Evolutionary conservation across 768 basidiomycete species (phyloP).

Genomic region (Royoungia palumana): DNA sequence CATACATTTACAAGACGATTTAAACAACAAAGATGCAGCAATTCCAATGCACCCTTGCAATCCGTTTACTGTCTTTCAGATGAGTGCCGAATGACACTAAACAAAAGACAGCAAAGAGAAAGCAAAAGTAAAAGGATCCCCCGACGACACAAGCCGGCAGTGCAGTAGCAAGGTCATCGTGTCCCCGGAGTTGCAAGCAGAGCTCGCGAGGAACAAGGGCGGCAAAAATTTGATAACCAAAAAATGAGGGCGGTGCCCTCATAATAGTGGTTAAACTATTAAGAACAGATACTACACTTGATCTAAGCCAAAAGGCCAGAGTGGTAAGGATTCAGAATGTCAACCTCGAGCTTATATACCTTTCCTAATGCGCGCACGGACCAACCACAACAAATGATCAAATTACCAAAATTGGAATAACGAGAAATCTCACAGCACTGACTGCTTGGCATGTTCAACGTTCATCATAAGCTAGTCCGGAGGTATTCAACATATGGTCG

Average conservation of each 20-base stretch:
- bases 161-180: constrained; percentile 42
- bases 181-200: constrained; percentile 39
- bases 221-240: constrained; percentile 49
- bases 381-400: neutral
- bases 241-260: constrained; percentile 49
- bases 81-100: constrained; percentile 8
- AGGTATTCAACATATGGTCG: too few relatives aligned
- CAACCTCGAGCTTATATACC: constrained; percentile 1
- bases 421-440: too few relatives aligned
- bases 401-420: too few relatives aligned
- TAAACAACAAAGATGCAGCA: too few relatives aligned
- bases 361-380: constrained; percentile 2
- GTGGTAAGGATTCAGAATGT: constrained; percentile 10
- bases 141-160: constrained; percentile 57
- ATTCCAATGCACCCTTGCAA: neutral
- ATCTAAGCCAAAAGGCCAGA: constrained; percentile 69
- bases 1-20: too few relatives aligned
- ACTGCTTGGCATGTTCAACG: too few relatives aligned
- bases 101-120: constrained; percentile 10
- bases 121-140: constrained; percentile 36
- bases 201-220: constrained; percentile 24
- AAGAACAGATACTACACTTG: constrained; percentile 78
- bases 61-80: constrained; percentile 13
- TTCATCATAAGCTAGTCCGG: too few relatives aligned
- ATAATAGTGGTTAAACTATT: constrained; percentile 60